These are phyloP conservation scores for Yamadazyma dushanensis DNA, from an alignment of 1,139 yeast species.

Conservation along the genomic window DNA sequence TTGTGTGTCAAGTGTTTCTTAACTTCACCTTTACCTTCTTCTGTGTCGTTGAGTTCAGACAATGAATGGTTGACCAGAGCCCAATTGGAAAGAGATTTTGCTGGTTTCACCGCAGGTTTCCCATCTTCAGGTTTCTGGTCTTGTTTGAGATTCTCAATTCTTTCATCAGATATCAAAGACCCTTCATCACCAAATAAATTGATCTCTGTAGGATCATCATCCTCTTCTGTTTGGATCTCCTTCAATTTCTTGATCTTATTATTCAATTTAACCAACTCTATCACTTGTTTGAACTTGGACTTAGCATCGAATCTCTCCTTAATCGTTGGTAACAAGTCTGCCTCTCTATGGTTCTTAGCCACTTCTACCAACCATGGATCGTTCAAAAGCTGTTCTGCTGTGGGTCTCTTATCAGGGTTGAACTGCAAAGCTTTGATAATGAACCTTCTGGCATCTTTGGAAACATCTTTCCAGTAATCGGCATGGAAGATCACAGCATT, in stretches of 20 bases:
- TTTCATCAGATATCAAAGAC: slow-evolving; percentile 10
- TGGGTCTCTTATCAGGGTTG: slow-evolving; percentile 65
- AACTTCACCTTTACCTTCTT: slow-evolving; percentile 12
- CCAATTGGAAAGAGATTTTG: slow-evolving; percentile 7
- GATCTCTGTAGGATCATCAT: slow-evolving; percentile 54
- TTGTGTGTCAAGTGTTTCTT: slow-evolving; percentile 26
- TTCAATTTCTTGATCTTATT: slow-evolving; percentile 72
- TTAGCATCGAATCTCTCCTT: slow-evolving; percentile 80
- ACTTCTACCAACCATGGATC: slow-evolving; percentile 70
- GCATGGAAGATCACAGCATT: slow-evolving; percentile 81
- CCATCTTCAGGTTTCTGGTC: slow-evolving; percentile 3
- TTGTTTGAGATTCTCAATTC: slow-evolving; percentile 15
- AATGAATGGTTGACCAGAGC: slow-evolving; percentile 17
- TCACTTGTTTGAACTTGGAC: slow-evolving; percentile 81
- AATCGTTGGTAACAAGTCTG: slow-evolving; percentile 68
- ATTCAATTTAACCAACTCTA: slow-evolving; percentile 74
- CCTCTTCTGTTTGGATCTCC: slow-evolving; percentile 50
- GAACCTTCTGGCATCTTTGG: slow-evolving; percentile 73
- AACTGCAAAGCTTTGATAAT: slow-evolving; percentile 64
- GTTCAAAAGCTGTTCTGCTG: slow-evolving; percentile 59
- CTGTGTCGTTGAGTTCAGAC: slow-evolving; percentile 15
- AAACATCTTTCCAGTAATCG: slow-evolving; percentile 81
- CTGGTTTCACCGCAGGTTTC: slow-evolving; percentile 9
- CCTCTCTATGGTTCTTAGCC: slow-evolving; percentile 47
- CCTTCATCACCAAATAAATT: slow-evolving; percentile 40